These are phyloP conservation scores for Acorus calamus DNA, from an alignment of 106 monocot genomes.

Conservation along the genomic window DNA sequence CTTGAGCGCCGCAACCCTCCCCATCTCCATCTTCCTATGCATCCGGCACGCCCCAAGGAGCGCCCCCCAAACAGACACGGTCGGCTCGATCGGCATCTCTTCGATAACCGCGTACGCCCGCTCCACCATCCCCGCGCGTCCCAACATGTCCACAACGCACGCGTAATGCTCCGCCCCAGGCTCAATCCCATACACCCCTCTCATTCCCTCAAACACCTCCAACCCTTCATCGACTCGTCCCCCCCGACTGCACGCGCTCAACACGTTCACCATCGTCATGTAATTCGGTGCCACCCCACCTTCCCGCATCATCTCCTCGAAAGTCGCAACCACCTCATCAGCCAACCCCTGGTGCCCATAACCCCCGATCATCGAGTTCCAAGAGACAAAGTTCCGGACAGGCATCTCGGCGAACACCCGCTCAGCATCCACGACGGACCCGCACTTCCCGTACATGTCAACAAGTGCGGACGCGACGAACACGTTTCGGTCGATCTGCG, in stretches of 20 bases:
- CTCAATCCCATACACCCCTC: constrained; percentile 51
- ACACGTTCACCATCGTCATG: constrained; percentile 56
- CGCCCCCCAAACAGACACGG: constrained; percentile 79
- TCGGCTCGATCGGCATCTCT: constrained; percentile 65
- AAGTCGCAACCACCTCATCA: constrained; percentile 29
- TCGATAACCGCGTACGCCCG: constrained; percentile 63
- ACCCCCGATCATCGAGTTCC: constrained; percentile 76
- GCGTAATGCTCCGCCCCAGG: constrained; percentile 70
- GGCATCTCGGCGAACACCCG: constrained; percentile 32
- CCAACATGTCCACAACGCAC: constrained; percentile 79
- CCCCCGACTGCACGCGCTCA: constrained; percentile 68
- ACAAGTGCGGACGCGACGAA: constrained; percentile 70
- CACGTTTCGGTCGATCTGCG: constrained; percentile 47
- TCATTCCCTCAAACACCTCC: constrained; percentile 65
- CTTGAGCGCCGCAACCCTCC: constrained; percentile 58
- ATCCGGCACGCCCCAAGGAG: constrained; percentile 76
- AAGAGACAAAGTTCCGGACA: constrained; percentile 44
- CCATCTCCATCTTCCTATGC: constrained; percentile 66
- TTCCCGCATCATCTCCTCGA: constrained; percentile 39
- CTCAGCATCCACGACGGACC: constrained; percentile 59
- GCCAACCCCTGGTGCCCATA: constrained; percentile 57
- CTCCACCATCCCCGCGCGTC: constrained; percentile 77
- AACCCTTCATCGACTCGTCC: constrained; percentile 48
- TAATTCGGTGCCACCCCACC: constrained; percentile 50
- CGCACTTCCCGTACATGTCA: constrained; percentile 93